Base-by-base conservation (phyloP, 352 stramenopile genomes). In the Blastocystis sp. region DNA sequence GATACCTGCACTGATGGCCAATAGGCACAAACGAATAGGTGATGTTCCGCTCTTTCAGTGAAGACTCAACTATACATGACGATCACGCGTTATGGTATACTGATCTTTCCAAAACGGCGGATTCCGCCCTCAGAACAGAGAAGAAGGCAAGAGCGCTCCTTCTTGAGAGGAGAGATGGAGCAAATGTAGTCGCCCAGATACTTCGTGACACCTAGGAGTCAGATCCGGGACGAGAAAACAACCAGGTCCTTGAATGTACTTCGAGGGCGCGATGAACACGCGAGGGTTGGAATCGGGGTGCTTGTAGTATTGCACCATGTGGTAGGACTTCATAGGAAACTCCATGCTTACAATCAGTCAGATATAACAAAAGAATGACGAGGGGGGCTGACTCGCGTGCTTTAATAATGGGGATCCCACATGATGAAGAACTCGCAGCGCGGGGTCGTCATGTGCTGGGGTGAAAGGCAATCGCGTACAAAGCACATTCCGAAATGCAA, bases 231-330 rank as follows among this genome's bases (percentile, higher is more conserved):
- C 37, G 37, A 51, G 26, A 3, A 50, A 66, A 65, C 63, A 41
- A 89, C 79, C 67, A 26, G 79, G 79, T 45, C 79, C 79, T 60
- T 89, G 79, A n/a, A 89, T 89, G 51, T 89, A 89, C 79, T 89
- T 89, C 10, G 39, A 69, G 31, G 79, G 79, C 62, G 79, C 63
- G 35, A 89, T 89, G 31, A 89, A 89, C 26, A 89, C 63, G 21
- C 79, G 35, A 51, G 79, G 79, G 62, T 89, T 89, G 10, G 74
- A 85, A 67, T 85, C 61, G 21, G 24, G 19, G 50, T 85, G 41
- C 74, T 85, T 85, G 31, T 85, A 85, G 31, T 85, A 85, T 13
- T 85, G 74, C n/a, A 66, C 74, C 74, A 85, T 85, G 26, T 85
- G 74, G 74, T 85, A 85, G 10, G 74, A 85, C 26, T 85, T 85